Evolutionary conservation across 306 rosid species (phyloP).

Genomic region (Lupinus albus): DNA sequence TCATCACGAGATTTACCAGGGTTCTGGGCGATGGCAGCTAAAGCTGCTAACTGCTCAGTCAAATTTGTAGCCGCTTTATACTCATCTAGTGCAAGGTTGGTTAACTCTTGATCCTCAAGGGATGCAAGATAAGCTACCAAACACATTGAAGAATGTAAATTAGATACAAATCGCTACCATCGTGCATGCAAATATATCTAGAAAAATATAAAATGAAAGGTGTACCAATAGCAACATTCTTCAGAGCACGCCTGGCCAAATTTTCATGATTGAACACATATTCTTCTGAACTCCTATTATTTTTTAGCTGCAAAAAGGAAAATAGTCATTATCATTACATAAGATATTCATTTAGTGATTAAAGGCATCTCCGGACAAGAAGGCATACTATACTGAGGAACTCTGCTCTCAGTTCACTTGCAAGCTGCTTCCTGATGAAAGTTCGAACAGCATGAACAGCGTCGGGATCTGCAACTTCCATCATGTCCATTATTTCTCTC

Average conservation of each 20-base stretch:
- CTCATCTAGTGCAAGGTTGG: constrained; percentile 63
- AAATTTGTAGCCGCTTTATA: constrained; percentile 85
- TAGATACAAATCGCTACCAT: constrained; percentile 31
- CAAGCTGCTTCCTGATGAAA: constrained; percentile 89
- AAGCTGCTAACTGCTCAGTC: constrained; percentile 97
- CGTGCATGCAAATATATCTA: constrained; percentile 34
- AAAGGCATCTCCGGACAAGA: constrained; percentile 36
- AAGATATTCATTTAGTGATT: constrained; percentile 16
- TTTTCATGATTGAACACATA: constrained; percentile 74
- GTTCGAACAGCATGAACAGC: constrained; percentile 87
- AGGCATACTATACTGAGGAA: constrained; percentile 64
- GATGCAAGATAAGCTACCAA: constrained; percentile 76
- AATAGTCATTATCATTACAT: constrained; percentile 6
- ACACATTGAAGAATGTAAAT: constrained; percentile 9
- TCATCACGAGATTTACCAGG: constrained; percentile 87
- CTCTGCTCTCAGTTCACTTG: constrained; percentile 73
- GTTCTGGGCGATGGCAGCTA: constrained; percentile 84
- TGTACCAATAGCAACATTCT: constrained; percentile 85
- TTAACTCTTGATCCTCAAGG: constrained; percentile 63
- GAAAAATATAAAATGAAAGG: constrained; percentile 12
- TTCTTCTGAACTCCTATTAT: constrained; percentile 71
- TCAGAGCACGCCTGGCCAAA: constrained; percentile 91
- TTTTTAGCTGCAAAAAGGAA: constrained; percentile 60
- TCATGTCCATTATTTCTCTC: constrained; percentile 98
- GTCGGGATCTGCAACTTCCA: constrained; percentile 97